phyloP scores from a whole-genome alignment of 192 early-diverging fungal genomes.

The Coemansia sp. region DNA sequence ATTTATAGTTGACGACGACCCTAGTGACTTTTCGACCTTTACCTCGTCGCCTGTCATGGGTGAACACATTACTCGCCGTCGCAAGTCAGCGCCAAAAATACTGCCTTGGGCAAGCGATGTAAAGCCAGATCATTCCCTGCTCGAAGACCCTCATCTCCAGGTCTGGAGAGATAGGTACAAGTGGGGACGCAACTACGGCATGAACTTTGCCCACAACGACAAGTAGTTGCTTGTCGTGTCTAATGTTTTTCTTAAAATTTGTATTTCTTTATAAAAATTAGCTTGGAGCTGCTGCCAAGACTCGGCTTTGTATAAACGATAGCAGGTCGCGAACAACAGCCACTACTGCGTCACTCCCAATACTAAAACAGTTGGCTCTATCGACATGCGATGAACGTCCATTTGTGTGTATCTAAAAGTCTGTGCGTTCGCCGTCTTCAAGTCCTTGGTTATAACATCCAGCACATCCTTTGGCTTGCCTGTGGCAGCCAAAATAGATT shows the following conservation, averaged over 20 bases:
- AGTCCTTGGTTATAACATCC: conserved; percentile 12
- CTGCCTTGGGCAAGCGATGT: neutral
- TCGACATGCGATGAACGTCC: conserved; percentile 18
- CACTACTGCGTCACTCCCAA: conserved; percentile 44
- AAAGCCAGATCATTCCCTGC: conserved; percentile 38
- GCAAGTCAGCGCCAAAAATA: conserved; percentile 7
- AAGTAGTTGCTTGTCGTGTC: neutral
- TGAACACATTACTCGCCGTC: conserved; percentile 21
- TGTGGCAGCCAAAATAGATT: conserved; percentile 19
- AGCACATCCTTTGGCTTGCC: conserved; percentile 23
- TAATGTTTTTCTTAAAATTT: neutral
- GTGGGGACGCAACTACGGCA: conserved; percentile 50
- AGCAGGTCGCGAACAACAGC: conserved; percentile 32
- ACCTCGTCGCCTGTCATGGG: conserved; percentile 30
- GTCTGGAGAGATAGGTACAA: conserved; percentile 51
- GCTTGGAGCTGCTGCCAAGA: conserved; percentile 15
- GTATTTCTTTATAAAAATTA: neutral
- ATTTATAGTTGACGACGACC: conserved; percentile 44
- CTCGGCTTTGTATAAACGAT: conserved; percentile 19
- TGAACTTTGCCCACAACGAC: conserved; percentile 55
- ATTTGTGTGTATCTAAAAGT: conserved; percentile 16
- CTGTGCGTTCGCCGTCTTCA: neutral
- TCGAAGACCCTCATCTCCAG: conserved; percentile 47
- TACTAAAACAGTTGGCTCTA: conserved; percentile 19
- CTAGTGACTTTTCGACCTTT: conserved; percentile 50